Conservation (phyloP, 345 rosid species). For the Noccaea caerulescens region DNA sequence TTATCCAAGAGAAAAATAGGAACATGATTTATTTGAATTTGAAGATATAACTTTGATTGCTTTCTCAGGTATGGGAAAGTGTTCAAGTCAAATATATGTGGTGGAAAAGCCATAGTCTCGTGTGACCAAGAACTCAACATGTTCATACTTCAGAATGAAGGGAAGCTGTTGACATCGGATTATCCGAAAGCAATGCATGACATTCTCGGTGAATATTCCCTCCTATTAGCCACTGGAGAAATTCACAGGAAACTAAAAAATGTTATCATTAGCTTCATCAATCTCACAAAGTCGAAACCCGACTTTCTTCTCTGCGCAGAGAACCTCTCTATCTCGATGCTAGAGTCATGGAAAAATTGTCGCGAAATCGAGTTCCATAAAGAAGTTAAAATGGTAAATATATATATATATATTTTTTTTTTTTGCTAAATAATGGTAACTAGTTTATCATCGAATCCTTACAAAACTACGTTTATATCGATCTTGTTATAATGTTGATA, state of each 20-base stretch:
- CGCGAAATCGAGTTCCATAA: constrained; percentile 56
- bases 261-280: constrained; percentile 57
- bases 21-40: too few species aligned
- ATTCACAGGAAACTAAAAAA: constrained; percentile 73
- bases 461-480: neutral
- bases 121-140: constrained; percentile 78
- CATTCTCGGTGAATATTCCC: constrained; percentile 70
- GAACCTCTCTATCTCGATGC: constrained; percentile 54
- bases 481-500: neutral
- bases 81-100: constrained; percentile 80
- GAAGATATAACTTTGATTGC: neutral
- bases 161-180: constrained; percentile 62
- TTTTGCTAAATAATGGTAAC: constrained; percentile 35
- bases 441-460: neutral
- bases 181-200: constrained; percentile 81
- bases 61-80: constrained; percentile 68
- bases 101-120: constrained; percentile 78
- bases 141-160: constrained; percentile 87
- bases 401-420: too few species aligned
- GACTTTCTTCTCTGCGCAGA: constrained; percentile 54
- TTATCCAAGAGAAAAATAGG: neutral
- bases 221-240: constrained; percentile 63
- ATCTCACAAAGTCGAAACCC: constrained; percentile 53
- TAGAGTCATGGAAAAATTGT: constrained; percentile 65
- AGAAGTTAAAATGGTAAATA: constrained; percentile 60